Percentiles rank a stretch among this genome's conserved stretches.
Conservation (phyloP, 768 basidiomycete species). For the Leucosporidium creatinivorum region DNA sequence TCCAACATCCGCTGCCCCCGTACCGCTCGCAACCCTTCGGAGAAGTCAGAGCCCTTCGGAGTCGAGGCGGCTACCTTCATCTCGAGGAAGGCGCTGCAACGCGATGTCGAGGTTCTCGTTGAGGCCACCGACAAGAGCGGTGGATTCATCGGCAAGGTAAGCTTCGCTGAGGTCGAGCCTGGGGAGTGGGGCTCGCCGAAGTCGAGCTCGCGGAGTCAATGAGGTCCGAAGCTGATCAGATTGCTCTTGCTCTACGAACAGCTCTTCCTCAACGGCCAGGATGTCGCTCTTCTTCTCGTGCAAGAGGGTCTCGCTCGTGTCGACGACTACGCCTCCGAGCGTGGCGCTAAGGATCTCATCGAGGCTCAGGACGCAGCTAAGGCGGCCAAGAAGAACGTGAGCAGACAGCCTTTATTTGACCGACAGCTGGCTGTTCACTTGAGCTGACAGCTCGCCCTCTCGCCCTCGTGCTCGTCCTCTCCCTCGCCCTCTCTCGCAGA, state of each 20-base stretch:
- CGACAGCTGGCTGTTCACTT: too few relatives aligned
- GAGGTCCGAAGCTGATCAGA: slow-evolving; percentile 48
- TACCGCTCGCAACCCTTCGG: slow-evolving; percentile 63
- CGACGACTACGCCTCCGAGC: slow-evolving; percentile 79
- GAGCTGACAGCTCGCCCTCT: too few relatives aligned
- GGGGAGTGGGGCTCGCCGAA: too few relatives aligned
- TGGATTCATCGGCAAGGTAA: slow-evolving; percentile 81
- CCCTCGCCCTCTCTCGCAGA: slow-evolving; percentile 48
- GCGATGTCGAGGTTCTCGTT: slow-evolving; percentile 88
- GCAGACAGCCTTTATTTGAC: too few relatives aligned
- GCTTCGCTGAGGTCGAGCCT: too few relatives aligned
- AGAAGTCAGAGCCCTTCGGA: slow-evolving; percentile 86
- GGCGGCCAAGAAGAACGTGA: slow-evolving; percentile 63
- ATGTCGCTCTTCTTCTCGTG: slow-evolving; percentile 73
- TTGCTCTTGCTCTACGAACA: background rate
- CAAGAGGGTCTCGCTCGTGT: slow-evolving; percentile 82
- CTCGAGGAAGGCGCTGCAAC: slow-evolving; percentile 75
- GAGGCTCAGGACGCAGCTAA: slow-evolving; percentile 89
- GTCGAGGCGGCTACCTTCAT: slow-evolving; percentile 73
- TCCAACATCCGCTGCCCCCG: slow-evolving; percentile 89
- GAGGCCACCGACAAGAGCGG: slow-evolving; percentile 87
- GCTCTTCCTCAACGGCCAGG: slow-evolving; percentile 58
- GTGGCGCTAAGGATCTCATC: slow-evolving; percentile 62
- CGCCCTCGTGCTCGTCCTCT: background rate
- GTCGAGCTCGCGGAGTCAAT: too few relatives aligned